Conservation (phyloP, 352 stramenopile species). For the Phytophthora parvispora region DNA sequence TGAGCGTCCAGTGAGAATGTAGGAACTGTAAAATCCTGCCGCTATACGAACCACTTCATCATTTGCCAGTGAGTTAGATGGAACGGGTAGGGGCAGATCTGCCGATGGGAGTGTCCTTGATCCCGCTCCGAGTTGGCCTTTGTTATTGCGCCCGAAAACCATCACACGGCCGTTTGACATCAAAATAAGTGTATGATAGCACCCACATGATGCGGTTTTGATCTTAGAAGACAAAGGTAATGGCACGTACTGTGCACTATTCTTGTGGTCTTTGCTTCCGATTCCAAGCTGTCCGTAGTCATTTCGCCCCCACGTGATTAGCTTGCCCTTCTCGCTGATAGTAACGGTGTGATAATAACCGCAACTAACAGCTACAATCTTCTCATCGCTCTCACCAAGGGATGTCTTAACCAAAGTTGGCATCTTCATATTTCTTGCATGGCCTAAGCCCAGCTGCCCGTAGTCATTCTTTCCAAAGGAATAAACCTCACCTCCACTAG, state of each 20-base stretch:
- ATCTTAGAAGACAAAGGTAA: constrained; percentile 86
- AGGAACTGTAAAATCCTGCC: constrained; percentile 91
- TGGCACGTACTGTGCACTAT: constrained; percentile 79
- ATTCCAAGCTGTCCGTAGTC: constrained; percentile 91
- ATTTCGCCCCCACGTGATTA: constrained; percentile 89
- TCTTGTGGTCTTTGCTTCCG: constrained; percentile 92
- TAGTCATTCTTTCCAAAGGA: constrained; percentile 92
- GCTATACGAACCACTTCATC: constrained; percentile 87
- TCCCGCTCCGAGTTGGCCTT: constrained; percentile 83
- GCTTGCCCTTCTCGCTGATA: constrained; percentile 84
- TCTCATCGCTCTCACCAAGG: constrained; percentile 77
- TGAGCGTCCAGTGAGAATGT: constrained; percentile 86
- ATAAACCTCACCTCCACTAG: constrained; percentile 80
- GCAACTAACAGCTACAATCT: constrained; percentile 80
- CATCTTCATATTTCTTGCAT: constrained; percentile 83
- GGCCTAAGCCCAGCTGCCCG: constrained; percentile 84
- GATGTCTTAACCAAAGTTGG: constrained; percentile 75
- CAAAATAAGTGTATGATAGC: constrained; percentile 87
- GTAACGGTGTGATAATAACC: constrained; percentile 90
- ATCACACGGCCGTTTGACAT: constrained; percentile 85
- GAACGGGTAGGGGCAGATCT: constrained; percentile 81
- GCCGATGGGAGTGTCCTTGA: constrained; percentile 83
- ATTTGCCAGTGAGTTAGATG: constrained; percentile 79
- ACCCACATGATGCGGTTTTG: constrained; percentile 81
- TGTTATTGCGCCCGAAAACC: constrained; percentile 92